Evolutionary conservation across 305 asterid species (phyloP).

Genomic region (Solanum hybrid): DNA sequence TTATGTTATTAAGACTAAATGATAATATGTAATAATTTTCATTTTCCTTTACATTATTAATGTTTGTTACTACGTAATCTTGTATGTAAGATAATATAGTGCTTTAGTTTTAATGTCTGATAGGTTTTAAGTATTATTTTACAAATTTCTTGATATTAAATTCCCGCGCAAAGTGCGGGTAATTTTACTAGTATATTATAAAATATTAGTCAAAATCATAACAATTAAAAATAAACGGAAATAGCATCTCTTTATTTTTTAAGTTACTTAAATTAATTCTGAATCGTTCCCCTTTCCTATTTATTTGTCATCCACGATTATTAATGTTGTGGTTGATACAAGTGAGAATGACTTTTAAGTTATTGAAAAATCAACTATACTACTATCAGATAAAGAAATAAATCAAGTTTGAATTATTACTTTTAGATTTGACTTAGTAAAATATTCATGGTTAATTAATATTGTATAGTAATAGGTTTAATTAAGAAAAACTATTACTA

Average conservation of each 20-base stretch:
- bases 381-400: background rate
- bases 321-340: background rate
- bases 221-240: too few relatives aligned
- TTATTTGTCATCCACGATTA: background rate
- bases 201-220: too few relatives aligned
- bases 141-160: too few relatives aligned
- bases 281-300: background rate
- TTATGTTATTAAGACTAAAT: too few relatives aligned
- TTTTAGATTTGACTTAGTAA: background rate
- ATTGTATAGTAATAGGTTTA: background rate
- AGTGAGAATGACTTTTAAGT: background rate
- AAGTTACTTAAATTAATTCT: background rate
- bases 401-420: background rate
- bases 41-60: too few relatives aligned
- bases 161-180: too few relatives aligned
- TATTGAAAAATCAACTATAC: background rate
- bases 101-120: too few relatives aligned
- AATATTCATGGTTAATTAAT: background rate
- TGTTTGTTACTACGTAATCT: too few relatives aligned
- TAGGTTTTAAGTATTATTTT: too few relatives aligned
- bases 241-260: background rate
- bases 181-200: too few relatives aligned
- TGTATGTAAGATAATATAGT: too few relatives aligned
- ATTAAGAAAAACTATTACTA: background rate
- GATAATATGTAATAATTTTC: too few relatives aligned